A percentile compares a stretch with the other conserved stretches of the same genome.
phyloP scores from a whole-genome alignment of 345 rosid species.

The Eucalyptus sp. region DNA sequence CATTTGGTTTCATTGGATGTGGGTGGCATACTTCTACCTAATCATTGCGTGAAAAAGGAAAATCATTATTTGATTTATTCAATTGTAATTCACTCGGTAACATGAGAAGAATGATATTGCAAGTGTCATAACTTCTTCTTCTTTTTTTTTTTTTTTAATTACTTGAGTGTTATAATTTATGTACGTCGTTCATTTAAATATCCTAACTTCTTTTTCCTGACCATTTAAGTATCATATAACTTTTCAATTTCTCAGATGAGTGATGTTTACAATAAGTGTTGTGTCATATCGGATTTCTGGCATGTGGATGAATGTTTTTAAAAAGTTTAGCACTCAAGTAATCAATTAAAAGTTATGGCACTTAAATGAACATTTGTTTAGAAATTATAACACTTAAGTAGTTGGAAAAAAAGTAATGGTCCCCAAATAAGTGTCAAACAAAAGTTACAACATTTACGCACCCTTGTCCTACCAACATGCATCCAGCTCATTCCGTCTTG shows the following conservation, averaged over 20 bases:
- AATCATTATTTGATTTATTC: background rate
- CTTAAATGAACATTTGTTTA: background rate
- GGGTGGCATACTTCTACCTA: accelerated
- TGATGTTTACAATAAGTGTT: accelerated
- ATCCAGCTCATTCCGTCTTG: background rate
- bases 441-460: accelerated
- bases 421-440: too few relatives aligned
- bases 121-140: too few relatives aligned
- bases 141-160: too few relatives aligned
- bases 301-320: accelerated
- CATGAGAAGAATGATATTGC: accelerated
- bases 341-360: accelerated
- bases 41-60: background rate
- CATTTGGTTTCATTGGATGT: background rate
- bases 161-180: too few relatives aligned
- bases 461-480: background rate
- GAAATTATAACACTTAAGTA: too few relatives aligned
- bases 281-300: background rate
- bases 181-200: accelerated
- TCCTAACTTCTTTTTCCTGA: accelerated
- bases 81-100: accelerated
- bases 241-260: too few relatives aligned
- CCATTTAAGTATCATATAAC: too few relatives aligned
- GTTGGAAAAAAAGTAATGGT: accelerated
- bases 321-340: accelerated